Conservation (phyloP, 129 eudicot genomes). For the Centella asiatica region DNA sequence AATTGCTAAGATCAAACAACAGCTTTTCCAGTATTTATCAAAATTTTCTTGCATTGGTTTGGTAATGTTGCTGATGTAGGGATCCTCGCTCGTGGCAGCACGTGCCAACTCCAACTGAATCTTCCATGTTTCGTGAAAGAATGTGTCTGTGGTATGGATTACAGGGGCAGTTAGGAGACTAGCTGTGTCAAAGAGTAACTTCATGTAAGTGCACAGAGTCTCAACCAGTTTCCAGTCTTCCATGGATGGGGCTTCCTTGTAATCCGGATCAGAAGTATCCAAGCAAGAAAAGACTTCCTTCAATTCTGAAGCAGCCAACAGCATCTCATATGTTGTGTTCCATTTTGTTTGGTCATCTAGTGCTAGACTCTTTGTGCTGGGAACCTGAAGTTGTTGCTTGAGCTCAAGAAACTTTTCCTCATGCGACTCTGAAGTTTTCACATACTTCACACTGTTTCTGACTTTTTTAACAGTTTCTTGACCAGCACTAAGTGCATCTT, state of each 20-base stretch:
- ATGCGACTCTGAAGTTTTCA: conserved; percentile 60
- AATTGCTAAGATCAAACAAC: conserved; percentile 58
- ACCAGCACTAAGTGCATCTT: conserved; percentile 38
- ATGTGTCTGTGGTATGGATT: conserved; percentile 52
- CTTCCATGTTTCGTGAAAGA: conserved; percentile 90
- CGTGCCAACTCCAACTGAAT: conserved; percentile 75
- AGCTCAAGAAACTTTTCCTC: conserved; percentile 70
- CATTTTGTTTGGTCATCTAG: conserved; percentile 68
- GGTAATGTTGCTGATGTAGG: conserved; percentile 34
- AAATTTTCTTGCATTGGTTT: conserved; percentile 64
- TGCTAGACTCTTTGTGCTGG: conserved; percentile 48
- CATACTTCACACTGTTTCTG: conserved; percentile 84
- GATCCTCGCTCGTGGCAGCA: conserved; percentile 57
- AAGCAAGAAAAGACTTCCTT: conserved; percentile 85
- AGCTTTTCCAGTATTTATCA: conserved; percentile 60
- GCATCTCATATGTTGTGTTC: conserved; percentile 91
- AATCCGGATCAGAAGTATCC: conserved; percentile 65
- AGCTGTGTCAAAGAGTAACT: conserved; percentile 55
- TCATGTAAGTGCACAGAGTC: conserved; percentile 41
- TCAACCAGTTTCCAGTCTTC: conserved; percentile 73
- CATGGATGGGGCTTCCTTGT: conserved; percentile 50
- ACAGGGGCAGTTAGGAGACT: conserved; percentile 36
- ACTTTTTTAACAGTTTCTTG: conserved; percentile 53
- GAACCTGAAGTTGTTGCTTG: conserved; percentile 77
- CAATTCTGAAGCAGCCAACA: conserved; percentile 69